Evolutionary conservation across 495 filamentous ascomycete species (phyloP), one percentile per base, ranked within the genome.

Genomic region (Daldinia caldariorum): DNA sequence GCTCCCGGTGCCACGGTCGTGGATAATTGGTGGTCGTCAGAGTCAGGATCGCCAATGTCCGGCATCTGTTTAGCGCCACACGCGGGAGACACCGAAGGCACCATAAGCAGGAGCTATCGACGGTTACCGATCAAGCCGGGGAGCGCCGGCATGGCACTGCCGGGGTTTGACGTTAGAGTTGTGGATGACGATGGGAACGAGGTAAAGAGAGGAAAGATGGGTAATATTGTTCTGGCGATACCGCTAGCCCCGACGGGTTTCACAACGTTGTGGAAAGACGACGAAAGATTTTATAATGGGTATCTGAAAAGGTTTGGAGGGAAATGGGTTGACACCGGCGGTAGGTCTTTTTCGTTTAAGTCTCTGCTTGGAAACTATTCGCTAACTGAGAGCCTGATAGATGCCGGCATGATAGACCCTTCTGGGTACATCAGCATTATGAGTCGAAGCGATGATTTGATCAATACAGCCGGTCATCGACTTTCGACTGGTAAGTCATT

Each of bases 21-120:
- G 56, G 94, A 97, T 76, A 97, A 97, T 75, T 97, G 94, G 94
- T 97, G 94, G 94, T 94, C 92, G 3, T 94, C 92, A 1, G 94
- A 97, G 78, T 92, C 91, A 0, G 94, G 94, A 7, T 92, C 90
- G 4, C 94, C 94, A 6, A 97, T 97, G 66, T 89, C 94, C 0
- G 94, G 92, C 0, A 81, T 97, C 29, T 89, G 92, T 6, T 80
- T 97, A 37, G 81, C 85, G 4, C 86, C 89, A 4, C 79, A 82
- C 49, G 79, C 82, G 2, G 88, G 81, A 0, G 79, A 77, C 54
- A 73, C 83, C 35, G 77, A 82, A 58, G 74, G 73, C 9, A 47
- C 43, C 8, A 66, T 65, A 32, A 13, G 59, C 12, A 74, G 67
- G 50, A 67, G 64, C 35, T 66, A 74, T 55, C 72, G 68, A 12